Evolutionary conservation across 176 grass and related monocot species (phyloP), one percentile per base, ranked within the genome.

Genomic region (Poa annua): DNA sequence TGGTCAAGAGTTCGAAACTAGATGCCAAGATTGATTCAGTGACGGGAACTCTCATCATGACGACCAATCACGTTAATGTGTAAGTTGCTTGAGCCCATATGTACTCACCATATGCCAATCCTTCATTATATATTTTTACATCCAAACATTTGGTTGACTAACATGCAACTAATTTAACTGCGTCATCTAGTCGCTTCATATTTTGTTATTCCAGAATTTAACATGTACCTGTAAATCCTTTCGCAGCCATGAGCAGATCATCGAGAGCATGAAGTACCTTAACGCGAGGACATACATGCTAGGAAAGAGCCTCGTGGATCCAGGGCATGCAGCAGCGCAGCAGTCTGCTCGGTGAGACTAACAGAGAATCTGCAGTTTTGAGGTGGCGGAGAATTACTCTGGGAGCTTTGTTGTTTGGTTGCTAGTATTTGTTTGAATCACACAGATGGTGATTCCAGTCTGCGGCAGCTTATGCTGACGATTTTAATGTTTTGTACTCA

Each of bases 11-110:
- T 81, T 95, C 93, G 14, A 98, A 98, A 76, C 91, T 98, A 19
- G 93, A 98, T 83, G 96, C 96, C 41, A 95, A 89, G 86, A 98
- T 98, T 20, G 93, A 98, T 92, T 93, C 85, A 26, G 93, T 81
- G 38, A 90, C 91, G 2, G 93, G 93, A 56, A 98, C 93, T 80
- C 91, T 98, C 70, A 92, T 93, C 67, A 95, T 98, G 96, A 72
- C 81, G 1, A 93, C 89, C 68, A 92, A 83, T 82, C 87, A 90
- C 22, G 73, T 92, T 55, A 87, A 99, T 87, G 91, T 99, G 95
- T 98, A 95, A 95, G 95, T 91, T 86, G 4, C 22, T 64, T 26
- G 4, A 3, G 0, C 17, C 16, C 60, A 19, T 21, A 69, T n/a
- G 44, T 41, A 45, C 25, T 52, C n/a, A 41, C 17, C 13, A 25